Evolutionary conservation across 2,329 filamentous ascomycete species (phyloP).

Genomic region (Monosporascus sp.): DNA sequence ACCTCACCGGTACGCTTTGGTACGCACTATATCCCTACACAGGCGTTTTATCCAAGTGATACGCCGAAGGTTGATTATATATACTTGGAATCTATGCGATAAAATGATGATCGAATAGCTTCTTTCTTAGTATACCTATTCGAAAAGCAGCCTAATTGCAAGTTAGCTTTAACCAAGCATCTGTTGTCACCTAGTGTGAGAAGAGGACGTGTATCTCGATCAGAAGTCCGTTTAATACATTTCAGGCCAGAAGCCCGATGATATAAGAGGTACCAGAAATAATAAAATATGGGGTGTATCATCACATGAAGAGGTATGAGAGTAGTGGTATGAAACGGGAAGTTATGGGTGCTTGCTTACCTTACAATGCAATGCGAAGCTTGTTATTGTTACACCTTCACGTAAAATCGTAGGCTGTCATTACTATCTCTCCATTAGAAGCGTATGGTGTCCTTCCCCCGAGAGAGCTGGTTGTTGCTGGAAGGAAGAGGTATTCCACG

Average conservation of each 20-base stretch:
- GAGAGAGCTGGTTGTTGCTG: not conserved
- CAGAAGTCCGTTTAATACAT: conserved; percentile 88
- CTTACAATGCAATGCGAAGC: conserved; percentile 3
- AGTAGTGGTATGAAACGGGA: conserved; percentile 8
- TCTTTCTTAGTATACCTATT: not conserved
- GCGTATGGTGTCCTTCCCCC: too few relatives aligned
- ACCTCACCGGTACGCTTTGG: too few relatives aligned
- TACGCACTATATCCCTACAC: too few relatives aligned
- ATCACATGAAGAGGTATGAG: conserved; percentile 51
- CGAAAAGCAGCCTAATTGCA: not conserved
- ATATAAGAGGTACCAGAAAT: conserved; percentile 99
- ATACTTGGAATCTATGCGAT: too few relatives aligned
- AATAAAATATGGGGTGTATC: conserved; percentile 55
- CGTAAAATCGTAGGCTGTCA: too few relatives aligned
- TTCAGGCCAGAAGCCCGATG: conserved; percentile 60
- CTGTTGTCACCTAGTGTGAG: not conserved
- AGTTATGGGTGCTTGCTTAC: conserved; percentile 29
- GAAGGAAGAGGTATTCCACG: not conserved
- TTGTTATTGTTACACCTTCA: not conserved
- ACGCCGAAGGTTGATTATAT: too few relatives aligned
- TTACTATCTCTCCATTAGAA: too few relatives aligned
- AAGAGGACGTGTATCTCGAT: conserved; percentile 29
- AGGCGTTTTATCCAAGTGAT: too few relatives aligned
- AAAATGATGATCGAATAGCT: too few relatives aligned
- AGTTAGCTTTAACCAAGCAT: not conserved